Base-by-base conservation (phyloP, 805 yeast species). In the Nakazawaea anatomiae region DNA sequence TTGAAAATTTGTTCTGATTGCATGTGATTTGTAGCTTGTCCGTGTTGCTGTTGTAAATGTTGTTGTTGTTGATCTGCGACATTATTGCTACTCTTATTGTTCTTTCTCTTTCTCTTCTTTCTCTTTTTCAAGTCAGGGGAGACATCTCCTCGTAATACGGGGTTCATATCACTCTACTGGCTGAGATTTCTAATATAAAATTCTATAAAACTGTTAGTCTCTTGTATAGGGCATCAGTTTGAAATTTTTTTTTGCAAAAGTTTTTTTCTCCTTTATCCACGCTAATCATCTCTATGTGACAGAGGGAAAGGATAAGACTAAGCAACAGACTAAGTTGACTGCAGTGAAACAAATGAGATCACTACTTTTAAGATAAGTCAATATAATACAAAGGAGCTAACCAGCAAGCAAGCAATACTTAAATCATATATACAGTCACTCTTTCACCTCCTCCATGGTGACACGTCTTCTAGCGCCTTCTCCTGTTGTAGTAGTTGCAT, bases 371-470 rank as follows among this genome's bases (percentile, higher is more conserved):
- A 18, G 25, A 18, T 18, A 18, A 18, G 25, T 18, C 25, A 18
- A 18, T 18, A 18, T 18, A 18, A 18, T 18, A 18, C 25, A 18
- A 18, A 18, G 25, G 25, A 18, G 25, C 25, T 18, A 18, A 18
- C 25, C 35, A 32, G 3, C 11, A 32, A 32, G 35, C 35, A 18
- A 18, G 25, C 25, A 18, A 18, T 18, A 18, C 25, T 18, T 18
- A 18, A 18, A 18, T 18, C 3, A 18, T 18, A 18, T 12, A 32
- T 14, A 6, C 34, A 18, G 35, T 47, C 45, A 50, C 34, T 59
- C 62, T 1, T 61, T 66, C 51, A 66, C 60, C 34, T 66, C 70
- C 48, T 65, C 70, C 35, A 66, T 44, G 25, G 54, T 54, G 12
- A 61, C 70, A 50, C 55, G 64, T 52, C 68, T 63, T 29, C 54